Evolutionary conservation across 495 filamentous ascomycete genomes (phyloP).

Genomic region (Penicillium parvum): DNA sequence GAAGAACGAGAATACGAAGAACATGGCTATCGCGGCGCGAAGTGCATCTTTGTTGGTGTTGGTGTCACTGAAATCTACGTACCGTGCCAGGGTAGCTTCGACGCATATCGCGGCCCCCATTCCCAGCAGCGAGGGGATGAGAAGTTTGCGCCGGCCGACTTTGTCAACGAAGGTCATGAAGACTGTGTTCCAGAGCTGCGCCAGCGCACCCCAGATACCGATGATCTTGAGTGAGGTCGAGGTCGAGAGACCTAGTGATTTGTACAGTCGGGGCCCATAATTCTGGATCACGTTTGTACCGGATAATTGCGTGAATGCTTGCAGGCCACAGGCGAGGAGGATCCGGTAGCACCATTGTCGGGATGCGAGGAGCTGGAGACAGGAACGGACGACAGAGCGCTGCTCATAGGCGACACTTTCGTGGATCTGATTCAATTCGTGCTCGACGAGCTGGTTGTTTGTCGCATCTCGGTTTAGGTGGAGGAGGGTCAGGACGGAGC

Average conservation of each 20-base stretch:
- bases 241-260: slow-evolving; percentile 42
- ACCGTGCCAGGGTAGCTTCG: slow-evolving; percentile 41
- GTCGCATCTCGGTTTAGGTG: slow-evolving; percentile 37
- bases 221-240: slow-evolving; percentile 48
- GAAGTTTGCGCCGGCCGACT: slow-evolving; percentile 47
- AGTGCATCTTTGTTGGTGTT: slow-evolving; percentile 36
- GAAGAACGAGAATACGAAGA: slow-evolving; percentile 54
- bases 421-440: slow-evolving; percentile 46
- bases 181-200: slow-evolving; percentile 43
- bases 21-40: slow-evolving; percentile 53
- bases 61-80: slow-evolving; percentile 21
- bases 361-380: slow-evolving; percentile 42
- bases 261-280: slow-evolving; percentile 48
- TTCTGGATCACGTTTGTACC: slow-evolving; percentile 52
- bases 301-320: slow-evolving; percentile 50
- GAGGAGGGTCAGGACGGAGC: slow-evolving; percentile 36
- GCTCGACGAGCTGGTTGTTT: slow-evolving; percentile 40
- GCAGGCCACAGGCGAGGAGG: slow-evolving; percentile 49
- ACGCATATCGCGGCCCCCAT: slow-evolving; percentile 50
- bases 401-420: slow-evolving; percentile 40
- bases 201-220: slow-evolving; percentile 49
- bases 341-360: slow-evolving; percentile 43
- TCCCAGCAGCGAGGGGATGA: slow-evolving; percentile 48
- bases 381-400: slow-evolving; percentile 29
- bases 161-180: slow-evolving; percentile 51